Conservation (phyloP, 352 stramenopile genomes). For the Albugo candida region DNA sequence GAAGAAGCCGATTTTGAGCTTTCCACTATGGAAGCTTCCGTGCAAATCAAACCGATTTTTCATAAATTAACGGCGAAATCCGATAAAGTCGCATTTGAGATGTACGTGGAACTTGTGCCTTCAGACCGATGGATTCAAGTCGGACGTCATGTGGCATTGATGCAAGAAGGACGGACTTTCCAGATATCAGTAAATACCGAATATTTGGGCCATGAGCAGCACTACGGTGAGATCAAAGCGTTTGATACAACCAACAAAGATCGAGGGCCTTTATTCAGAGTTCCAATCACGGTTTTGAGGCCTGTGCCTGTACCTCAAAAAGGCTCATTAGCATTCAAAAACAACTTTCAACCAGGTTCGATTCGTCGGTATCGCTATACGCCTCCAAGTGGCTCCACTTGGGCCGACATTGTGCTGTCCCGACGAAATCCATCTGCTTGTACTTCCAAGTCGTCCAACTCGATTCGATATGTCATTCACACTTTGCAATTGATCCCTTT, state of each 20-base stretch:
- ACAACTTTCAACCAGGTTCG: background rate
- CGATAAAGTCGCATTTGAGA: conserved; percentile 77
- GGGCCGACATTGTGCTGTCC: conserved; percentile 69
- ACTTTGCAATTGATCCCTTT: conserved; percentile 80
- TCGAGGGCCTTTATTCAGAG: conserved; percentile 64
- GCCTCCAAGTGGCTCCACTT: conserved; percentile 58
- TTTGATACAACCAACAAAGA: conserved; percentile 44
- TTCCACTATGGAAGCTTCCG: conserved; percentile 56
- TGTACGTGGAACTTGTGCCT: conserved; percentile 62
- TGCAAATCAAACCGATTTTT: conserved; percentile 77
- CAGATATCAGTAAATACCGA: conserved; percentile 81
- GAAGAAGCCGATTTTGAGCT: conserved; percentile 57
- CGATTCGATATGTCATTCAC: conserved; percentile 56
- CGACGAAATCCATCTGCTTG: conserved; percentile 9
- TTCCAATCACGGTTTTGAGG: conserved; percentile 83
- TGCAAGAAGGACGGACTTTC: conserved; percentile 73
- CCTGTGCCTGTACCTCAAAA: conserved; percentile 22
- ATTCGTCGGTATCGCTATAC: conserved; percentile 48
- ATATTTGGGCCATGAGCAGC: conserved; percentile 49
- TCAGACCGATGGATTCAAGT: conserved; percentile 78
- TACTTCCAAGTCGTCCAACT: background rate
- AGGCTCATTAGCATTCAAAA: background rate
- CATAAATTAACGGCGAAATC: conserved; percentile 63
- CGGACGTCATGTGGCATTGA: conserved; percentile 66
- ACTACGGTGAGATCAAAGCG: conserved; percentile 74